Evolutionary conservation across 2,329 filamentous ascomycete genomes (phyloP), one percentile per base, ranked within the genome.

Genomic region (Chaetomium strumarium): DNA sequence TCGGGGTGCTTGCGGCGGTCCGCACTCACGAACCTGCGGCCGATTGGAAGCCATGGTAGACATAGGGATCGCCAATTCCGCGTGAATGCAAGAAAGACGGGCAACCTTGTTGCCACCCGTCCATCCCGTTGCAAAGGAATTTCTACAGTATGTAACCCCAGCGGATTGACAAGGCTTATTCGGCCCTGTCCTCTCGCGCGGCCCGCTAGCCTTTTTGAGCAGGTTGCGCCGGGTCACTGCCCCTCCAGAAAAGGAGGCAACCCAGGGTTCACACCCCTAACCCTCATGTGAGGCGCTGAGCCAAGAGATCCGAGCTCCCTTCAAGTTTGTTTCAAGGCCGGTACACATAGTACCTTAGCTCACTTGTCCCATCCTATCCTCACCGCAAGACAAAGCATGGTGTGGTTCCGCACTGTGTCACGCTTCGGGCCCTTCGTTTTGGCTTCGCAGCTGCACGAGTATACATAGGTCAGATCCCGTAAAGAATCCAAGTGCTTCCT

Each of bases 181-280:
- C 39, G n/a, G 36, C 13, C 30, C 42, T 19, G 42, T 10, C 31
- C 42, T 19, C 47, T 10, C 31, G 17, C 29, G 38, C 31, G 2
- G 24, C 16, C 49, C 17, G 19, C 56, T 58, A 54, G 47, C 53
- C 48, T 36, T 7, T 52, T 56, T 16, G 13, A 55, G 53, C 16
- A 58, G 41, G 45, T 58, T 39, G 51, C n/a, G n/a, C 56, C 56
- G 56, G 50, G 19, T 30, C 17, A 24, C 10, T 13, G 19, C 40
- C 24, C 13, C 40, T 24, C 30, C 33, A 29, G 29, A 13, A 24
- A 33, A 17, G 30, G 29, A 42, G 41, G n/a, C 30, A 17, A 17
- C 29, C 12, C 16, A 11, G 14, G 5, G 10, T 14, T 34, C 30
- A 20, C 10, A 40, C 41, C 49, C 49, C 49, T 51, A 51, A 46